Evolutionary conservation across 2,329 filamentous ascomycete species (phyloP).

Genomic region (Aspergillus tamarii): DNA sequence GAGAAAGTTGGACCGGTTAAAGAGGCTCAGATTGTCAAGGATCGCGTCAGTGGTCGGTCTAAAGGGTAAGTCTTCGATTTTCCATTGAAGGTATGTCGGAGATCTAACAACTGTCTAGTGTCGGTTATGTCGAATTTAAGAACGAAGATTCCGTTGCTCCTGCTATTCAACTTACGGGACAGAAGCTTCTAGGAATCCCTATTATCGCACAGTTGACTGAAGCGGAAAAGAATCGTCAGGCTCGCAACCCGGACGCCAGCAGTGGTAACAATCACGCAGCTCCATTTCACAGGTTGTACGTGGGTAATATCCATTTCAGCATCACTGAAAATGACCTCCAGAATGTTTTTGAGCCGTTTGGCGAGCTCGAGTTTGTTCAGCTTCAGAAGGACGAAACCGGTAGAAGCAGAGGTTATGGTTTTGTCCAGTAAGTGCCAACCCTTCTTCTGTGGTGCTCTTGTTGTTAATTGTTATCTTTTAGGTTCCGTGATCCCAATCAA

Average conservation of each 20-base stretch:
- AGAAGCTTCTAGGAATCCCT: constrained; percentile 96
- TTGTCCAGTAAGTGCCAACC: constrained; percentile 80
- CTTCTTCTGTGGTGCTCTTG: neutral
- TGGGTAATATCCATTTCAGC: constrained; percentile 99
- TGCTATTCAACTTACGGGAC: constrained; percentile 96
- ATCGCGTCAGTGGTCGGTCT: constrained; percentile 91
- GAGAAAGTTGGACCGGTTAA: constrained; percentile 93
- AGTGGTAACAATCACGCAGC: constrained; percentile 76
- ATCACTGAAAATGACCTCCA: constrained; percentile 95
- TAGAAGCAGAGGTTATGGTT: constrained; percentile 92
- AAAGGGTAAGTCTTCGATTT: constrained; percentile 73
- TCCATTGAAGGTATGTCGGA: neutral
- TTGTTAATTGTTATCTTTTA: constrained; percentile 39
- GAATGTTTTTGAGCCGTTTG: constrained; percentile 96
- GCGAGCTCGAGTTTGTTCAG: constrained; percentile 95
- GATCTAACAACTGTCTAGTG: constrained; percentile 58
- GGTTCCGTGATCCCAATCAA: constrained; percentile 85
- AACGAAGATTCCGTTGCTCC: constrained; percentile 89
- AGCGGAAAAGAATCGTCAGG: constrained; percentile 98
- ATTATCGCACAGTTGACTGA: constrained; percentile 98
- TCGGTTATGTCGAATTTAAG: constrained; percentile 99
- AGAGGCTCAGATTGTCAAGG: constrained; percentile 98
- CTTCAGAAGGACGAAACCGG: constrained; percentile 93
- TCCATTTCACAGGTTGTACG: constrained; percentile 96
- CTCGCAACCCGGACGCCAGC: constrained; percentile 73